Evolutionary conservation across 176 grass and related monocot species (phyloP).

Genomic region (Canna indica): DNA sequence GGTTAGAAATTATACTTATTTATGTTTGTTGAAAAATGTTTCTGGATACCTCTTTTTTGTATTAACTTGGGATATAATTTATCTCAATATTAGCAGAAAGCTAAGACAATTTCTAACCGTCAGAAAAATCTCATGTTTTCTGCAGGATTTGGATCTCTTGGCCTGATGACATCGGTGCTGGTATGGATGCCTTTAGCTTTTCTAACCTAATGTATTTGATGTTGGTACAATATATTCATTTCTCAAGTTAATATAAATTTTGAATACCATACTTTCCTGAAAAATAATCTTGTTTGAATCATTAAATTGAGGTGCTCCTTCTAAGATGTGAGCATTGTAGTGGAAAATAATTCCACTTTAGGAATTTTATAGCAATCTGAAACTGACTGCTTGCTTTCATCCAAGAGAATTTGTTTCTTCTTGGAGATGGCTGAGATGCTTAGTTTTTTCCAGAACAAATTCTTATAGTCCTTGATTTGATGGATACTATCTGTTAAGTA

Average conservation of each 20-base stretch:
- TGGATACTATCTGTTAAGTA: neutral
- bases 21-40: too few relatives aligned
- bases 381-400: neutral
- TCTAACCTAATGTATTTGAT: neutral
- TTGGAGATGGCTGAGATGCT: neutral
- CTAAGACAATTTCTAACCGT: constrained; percentile 14
- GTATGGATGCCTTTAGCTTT: constrained; percentile 20
- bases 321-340: neutral
- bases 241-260: neutral
- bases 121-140: neutral
- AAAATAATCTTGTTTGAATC: neutral
- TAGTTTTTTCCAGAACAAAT: neutral
- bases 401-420: neutral
- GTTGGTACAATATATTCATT: neutral
- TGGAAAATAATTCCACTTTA: neutral
- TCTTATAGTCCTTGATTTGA: neutral
- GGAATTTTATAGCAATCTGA: neutral
- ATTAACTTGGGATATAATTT: too few relatives aligned
- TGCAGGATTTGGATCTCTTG: constrained; percentile 73
- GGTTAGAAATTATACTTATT: constrained; percentile 31
- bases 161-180: constrained; percentile 68
- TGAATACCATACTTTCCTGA: neutral
- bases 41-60: too few relatives aligned
- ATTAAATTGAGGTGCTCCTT: too few relatives aligned
- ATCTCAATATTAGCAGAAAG: too few relatives aligned